Evolutionary conservation across 2,329 filamentous ascomycete species (phyloP).

Genomic region (Microsporum canis): DNA sequence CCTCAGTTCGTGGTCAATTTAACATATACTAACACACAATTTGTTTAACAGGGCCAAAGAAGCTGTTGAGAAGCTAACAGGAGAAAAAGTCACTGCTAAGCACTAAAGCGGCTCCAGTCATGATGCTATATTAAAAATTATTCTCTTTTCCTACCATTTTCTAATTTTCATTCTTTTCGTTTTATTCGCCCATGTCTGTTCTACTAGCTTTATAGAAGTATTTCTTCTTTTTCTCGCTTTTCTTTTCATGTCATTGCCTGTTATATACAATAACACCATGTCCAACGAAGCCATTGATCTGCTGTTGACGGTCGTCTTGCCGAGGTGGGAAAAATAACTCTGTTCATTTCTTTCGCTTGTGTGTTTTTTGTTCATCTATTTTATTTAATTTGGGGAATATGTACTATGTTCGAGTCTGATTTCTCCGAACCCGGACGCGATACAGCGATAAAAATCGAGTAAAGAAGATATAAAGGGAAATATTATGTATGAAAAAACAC

Average conservation of each 20-base stretch:
- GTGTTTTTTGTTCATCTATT: not conserved
- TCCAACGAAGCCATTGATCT: not conserved
- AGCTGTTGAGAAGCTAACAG: conserved; percentile 53
- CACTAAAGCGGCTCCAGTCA: conserved; percentile 38
- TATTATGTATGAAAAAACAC: conserved; percentile 1
- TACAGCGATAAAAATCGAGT: not conserved
- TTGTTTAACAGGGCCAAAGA: conserved; percentile 47
- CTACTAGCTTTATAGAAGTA: not conserved
- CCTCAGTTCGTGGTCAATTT: conserved; percentile 14
- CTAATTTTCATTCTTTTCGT: not conserved
- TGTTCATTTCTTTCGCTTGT: not conserved
- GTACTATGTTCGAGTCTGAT: not conserved
- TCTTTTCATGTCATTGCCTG: not conserved
- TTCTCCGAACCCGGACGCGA: not conserved
- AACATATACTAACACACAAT: conserved; percentile 21
- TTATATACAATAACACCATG: not conserved
- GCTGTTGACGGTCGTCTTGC: not conserved
- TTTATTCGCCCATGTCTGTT: not conserved
- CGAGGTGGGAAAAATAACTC: not conserved
- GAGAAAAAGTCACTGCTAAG: conserved; percentile 53
- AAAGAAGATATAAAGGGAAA: not conserved
- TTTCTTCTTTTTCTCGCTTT: not conserved
- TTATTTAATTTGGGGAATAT: not conserved
- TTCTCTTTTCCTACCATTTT: not conserved
- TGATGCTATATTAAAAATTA: conserved; percentile 22